A percentile compares a stretch with the other conserved stretches of the same genome.
phyloP scores from a whole-genome alignment of 257 asterid species.

The Primulina eburnea region DNA sequence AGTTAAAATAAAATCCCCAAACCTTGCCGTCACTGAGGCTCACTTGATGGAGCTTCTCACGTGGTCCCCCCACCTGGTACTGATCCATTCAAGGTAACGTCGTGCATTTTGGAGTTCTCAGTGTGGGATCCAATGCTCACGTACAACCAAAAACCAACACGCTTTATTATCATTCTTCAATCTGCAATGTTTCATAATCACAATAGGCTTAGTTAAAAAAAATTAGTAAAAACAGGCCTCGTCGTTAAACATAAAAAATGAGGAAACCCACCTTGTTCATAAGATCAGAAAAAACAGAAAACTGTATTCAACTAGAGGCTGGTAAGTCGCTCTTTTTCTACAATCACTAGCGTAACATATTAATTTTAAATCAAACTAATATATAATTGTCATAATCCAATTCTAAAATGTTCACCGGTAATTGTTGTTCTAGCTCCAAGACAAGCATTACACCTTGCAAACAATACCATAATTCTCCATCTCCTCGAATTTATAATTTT shows the following conservation, averaged over 20 bases:
- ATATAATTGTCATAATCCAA: not conserved
- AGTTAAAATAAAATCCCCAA: conserved; percentile 29
- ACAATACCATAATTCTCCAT: not conserved
- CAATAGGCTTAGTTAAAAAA: conserved; percentile 15
- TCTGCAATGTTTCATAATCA: conserved; percentile 39
- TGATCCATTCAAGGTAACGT: conserved; percentile 72
- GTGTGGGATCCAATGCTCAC: conserved; percentile 99
- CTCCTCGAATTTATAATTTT: not conserved
- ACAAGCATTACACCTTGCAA: not conserved
- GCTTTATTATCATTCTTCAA: conserved; percentile 30
- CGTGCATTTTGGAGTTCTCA: conserved; percentile 95
- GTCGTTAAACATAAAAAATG: not conserved
- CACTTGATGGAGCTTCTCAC: conserved; percentile 99
- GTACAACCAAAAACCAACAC: conserved; percentile 39
- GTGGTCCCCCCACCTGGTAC: conserved; percentile 98
- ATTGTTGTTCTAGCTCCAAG: not conserved
- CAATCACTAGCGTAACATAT: no score
- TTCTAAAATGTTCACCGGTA: not conserved
- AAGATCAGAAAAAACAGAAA: no score
- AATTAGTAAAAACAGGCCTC: not conserved
- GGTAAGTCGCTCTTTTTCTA: not conserved
- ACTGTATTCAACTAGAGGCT: not conserved
- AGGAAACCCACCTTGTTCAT: no score
- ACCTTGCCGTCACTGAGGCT: conserved; percentile 97
- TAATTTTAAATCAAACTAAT: not conserved